Evolutionary conservation across 768 basidiomycete species (phyloP).

Genomic region (Russula griseocarnosa): DNA sequence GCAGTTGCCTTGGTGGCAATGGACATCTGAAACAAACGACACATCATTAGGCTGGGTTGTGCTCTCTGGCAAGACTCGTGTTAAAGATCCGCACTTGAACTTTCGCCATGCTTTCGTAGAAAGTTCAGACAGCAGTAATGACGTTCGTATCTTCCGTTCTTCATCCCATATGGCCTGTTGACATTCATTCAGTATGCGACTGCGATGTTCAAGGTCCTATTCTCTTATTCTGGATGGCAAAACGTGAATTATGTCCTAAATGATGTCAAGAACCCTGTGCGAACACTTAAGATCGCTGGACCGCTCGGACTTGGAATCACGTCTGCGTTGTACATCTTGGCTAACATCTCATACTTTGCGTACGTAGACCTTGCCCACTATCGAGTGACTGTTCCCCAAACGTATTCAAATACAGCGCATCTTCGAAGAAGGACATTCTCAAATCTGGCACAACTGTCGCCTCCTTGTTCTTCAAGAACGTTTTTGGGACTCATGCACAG

Average conservation of each 20-base stretch:
- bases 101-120: constrained; percentile 57
- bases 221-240: constrained; percentile 50
- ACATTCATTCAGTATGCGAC: constrained; percentile 47
- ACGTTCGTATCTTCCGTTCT: constrained; percentile 32
- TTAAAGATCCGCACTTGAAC: constrained; percentile 54
- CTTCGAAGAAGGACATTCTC: constrained; percentile 48
- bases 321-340: constrained; percentile 50
- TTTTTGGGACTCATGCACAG: constrained; percentile 51
- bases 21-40: neutral
- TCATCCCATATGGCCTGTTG: neutral
- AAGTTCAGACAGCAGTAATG: constrained; percentile 50
- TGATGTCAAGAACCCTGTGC: constrained; percentile 55
- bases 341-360: constrained; percentile 58
- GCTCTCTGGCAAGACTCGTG: constrained; percentile 51
- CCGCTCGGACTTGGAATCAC: constrained; percentile 57
- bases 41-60: constrained; percentile 49
- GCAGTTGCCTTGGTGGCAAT: neutral
- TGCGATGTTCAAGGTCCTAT: constrained; percentile 55
- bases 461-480: constrained; percentile 55
- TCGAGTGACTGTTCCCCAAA: neutral
- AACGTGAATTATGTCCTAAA: constrained; percentile 58
- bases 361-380: constrained; percentile 24
- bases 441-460: constrained; percentile 53
- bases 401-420: constrained; percentile 33
- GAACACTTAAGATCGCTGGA: constrained; percentile 59